Conservation (phyloP, 192 early-diverging fungal species). For the Mortierella claussenii region DNA sequence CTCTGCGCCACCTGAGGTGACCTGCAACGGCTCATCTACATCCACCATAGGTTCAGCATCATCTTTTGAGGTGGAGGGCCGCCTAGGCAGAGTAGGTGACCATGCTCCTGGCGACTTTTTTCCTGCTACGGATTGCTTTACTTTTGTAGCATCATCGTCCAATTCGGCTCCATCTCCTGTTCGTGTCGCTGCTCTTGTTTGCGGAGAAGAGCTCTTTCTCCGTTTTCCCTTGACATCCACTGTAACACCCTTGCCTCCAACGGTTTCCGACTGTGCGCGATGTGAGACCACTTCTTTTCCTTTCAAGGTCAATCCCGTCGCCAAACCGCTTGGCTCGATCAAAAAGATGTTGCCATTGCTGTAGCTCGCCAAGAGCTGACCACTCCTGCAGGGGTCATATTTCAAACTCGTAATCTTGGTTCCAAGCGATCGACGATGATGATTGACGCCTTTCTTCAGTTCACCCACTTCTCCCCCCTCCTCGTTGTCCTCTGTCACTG, state of each 20-base stretch:
- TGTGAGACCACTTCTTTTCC: not conserved
- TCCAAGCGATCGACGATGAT: constrained; percentile 1
- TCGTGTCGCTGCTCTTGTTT: too few species aligned
- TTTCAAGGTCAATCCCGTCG: not conserved
- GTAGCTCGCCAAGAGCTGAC: constrained; percentile 57
- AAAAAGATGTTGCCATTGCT: constrained; percentile 46
- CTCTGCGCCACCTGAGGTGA: not conserved
- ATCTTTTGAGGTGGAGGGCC: not conserved
- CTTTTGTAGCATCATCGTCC: not conserved
- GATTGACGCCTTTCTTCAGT: constrained; percentile 4
- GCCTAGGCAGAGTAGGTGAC: not conserved
- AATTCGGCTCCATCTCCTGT: not conserved
- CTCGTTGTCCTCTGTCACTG: not conserved
- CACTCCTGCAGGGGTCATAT: constrained; percentile 53
- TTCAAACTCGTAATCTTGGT: constrained; percentile 54
- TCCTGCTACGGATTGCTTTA: not conserved
- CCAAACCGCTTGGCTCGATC: constrained; percentile 35
- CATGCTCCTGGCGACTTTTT: not conserved
- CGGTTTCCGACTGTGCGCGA: not conserved
- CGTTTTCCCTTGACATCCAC: constrained; percentile 26
- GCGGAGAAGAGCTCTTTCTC: constrained; percentile 5
- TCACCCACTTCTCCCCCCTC: too few species aligned
- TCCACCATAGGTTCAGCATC: not conserved
- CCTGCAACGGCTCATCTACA: not conserved
- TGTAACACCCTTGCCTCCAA: not conserved